Evolutionary conservation across 148 eudicot genomes (phyloP), one percentile per base, ranked within the genome.

Genomic region (Polygonum maritimum): DNA sequence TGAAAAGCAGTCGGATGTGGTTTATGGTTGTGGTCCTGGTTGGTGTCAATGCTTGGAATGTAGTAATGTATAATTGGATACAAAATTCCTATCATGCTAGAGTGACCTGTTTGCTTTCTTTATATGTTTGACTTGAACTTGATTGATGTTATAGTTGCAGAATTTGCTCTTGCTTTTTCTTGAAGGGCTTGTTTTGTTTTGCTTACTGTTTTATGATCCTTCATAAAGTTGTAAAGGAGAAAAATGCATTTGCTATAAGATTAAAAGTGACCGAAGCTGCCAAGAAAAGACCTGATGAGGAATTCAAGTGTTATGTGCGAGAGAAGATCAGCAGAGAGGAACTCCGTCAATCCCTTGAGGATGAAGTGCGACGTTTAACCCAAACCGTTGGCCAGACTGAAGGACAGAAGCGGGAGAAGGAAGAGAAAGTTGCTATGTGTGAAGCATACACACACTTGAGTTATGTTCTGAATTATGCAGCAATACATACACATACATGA

Each of bases 331-430:
- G 89, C 39, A 82, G 91, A 48, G 96, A 95, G 81, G 97, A 95
- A 81, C 78, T 87, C 15, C 79, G 98, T 73, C 74, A 86, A 78
- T 95, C 98, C 58, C 91, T 95, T 48, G 98, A 95, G 79, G 97
- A 95, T 78, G 98, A 95, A 86, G 92, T 95, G 74, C 92, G 96
- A 55, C 84, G 94, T 38, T 84, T 95, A 83, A 95, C 89, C 8
- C 86, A 90, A 80, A 90, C 98, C 52, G 98, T 92, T 60, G 98
- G 94, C 67, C 90, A 95, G 83, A 90, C 97, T 26, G 97, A 92
- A 87, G 97, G 87, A 52, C 96, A 92, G 82, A 92, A 90, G 82
- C 94, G 94, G 78, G 97, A 92, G 83, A 95, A 95, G 85, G 98
- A 95, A 80, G 97, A 90, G 82, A 96, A 95, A 78, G 89, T 95